Conservation (phyloP, 2,329 filamentous ascomycete species). For the Sporothrix brunneoviolacea region DNA sequence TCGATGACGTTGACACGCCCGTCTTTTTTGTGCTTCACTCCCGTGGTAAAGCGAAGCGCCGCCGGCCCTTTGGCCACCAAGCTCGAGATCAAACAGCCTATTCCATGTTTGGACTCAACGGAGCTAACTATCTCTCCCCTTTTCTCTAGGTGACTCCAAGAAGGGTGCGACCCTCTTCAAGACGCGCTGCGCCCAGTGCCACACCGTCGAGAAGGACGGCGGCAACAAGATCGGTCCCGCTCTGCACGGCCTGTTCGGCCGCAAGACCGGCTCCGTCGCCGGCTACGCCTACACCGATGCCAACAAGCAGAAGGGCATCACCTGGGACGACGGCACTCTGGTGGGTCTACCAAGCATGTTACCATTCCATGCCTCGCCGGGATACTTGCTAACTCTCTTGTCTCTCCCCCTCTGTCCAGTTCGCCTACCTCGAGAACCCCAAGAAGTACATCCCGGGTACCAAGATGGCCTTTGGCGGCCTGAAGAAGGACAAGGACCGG, state of each 20-base stretch:
- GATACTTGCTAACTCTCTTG: slow-evolving; percentile 9
- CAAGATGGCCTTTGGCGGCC: slow-evolving; percentile 99
- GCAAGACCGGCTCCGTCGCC: slow-evolving; percentile 83
- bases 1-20: too few relatives aligned
- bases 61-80: too few relatives aligned
- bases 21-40: too few relatives aligned
- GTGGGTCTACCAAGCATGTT: too few relatives aligned
- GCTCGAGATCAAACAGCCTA: neutral
- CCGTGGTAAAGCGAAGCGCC: too few relatives aligned
- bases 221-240: slow-evolving; percentile 98
- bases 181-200: slow-evolving; percentile 97
- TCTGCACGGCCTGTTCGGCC: slow-evolving; percentile 95
- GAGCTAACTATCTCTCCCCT: too few relatives aligned
- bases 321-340: slow-evolving; percentile 79
- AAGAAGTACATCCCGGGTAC: slow-evolving; percentile 99
- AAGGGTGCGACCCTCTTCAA: slow-evolving; percentile 99
- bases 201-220: slow-evolving; percentile 85
- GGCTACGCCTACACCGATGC: slow-evolving; percentile 98
- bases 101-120: neutral
- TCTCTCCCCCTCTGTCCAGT: slow-evolving; percentile 42
- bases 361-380: neutral
- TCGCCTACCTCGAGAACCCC: slow-evolving; percentile 99
- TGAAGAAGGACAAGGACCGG: slow-evolving; percentile 99
- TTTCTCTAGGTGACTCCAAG: slow-evolving; percentile 68
- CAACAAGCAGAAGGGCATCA: slow-evolving; percentile 95